Evolutionary conservation across 495 filamentous ascomycete species (phyloP).

Genomic region (Aspergillus homomorphus): DNA sequence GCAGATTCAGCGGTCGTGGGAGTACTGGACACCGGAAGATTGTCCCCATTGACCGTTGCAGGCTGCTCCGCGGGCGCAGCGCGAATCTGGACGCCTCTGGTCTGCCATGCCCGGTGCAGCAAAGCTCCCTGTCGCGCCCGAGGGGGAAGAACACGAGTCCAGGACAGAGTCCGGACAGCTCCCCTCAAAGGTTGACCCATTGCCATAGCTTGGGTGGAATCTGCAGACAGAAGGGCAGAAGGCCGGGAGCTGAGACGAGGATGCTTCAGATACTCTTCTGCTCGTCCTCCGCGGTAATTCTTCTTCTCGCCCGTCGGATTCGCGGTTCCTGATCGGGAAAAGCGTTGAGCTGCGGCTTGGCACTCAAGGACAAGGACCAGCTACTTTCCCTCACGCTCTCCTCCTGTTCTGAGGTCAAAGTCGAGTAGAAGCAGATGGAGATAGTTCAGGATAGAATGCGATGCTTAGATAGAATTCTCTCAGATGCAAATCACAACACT

Average conservation of each 20-base stretch:
- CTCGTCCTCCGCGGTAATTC: conserved; percentile 15
- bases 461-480: too few species aligned
- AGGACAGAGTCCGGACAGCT: conserved; percentile 39
- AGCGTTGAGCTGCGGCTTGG: conserved; percentile 15
- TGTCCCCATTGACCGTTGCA: conserved; percentile 34
- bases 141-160: conserved; percentile 35
- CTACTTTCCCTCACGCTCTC: too few species aligned
- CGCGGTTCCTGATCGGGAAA: conserved; percentile 21
- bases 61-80: conserved; percentile 38
- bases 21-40: conserved; percentile 40
- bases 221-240: conserved; percentile 2
- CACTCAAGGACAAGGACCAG: conserved; percentile 1
- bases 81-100: conserved; percentile 45
- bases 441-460: too few species aligned
- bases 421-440: too few species aligned
- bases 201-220: conserved; percentile 11
- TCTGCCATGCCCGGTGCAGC: conserved; percentile 27
- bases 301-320: conserved; percentile 18
- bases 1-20: conserved; percentile 40
- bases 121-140: conserved; percentile 26
- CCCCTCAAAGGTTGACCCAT: conserved; percentile 41
- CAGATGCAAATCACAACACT: too few species aligned
- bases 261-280: conserved; percentile 6
- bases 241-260: conserved; percentile 2
- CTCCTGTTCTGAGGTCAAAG: not conserved